These are phyloP conservation scores for Diatrype stigma DNA, from an alignment of 2,329 filamentous ascomycete genomes.

Conservation along the genomic window DNA sequence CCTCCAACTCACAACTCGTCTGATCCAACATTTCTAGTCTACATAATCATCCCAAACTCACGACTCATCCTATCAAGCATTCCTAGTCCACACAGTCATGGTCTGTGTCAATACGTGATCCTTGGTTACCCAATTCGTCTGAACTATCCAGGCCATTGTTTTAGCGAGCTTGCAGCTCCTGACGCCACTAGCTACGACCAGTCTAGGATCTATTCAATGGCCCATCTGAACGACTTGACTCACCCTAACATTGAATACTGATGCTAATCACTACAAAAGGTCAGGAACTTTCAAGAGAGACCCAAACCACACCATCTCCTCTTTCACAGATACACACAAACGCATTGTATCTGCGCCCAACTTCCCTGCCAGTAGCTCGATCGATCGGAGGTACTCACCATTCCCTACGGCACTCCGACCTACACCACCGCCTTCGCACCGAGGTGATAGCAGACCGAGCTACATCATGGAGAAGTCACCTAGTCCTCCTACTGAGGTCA, in stretches of 20 bases:
- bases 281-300: constrained; percentile 7
- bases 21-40: too few relatives aligned
- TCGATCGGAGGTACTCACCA: constrained; percentile 15
- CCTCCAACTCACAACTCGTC: too few relatives aligned
- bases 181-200: not conserved
- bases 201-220: not conserved
- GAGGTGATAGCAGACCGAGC: constrained; percentile 13
- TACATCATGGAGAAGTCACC: constrained; percentile 17
- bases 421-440: constrained; percentile 21
- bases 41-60: too few relatives aligned
- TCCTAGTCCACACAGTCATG: too few relatives aligned
- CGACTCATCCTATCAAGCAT: too few relatives aligned
- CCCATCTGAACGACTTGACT: not conserved
- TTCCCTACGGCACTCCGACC: constrained; percentile 23
- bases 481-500: constrained; percentile 10
- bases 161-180: not conserved
- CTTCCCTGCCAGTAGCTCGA: constrained; percentile 29
- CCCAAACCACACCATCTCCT: constrained; percentile 9
- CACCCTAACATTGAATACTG: not conserved
- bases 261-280: constrained; percentile 10
- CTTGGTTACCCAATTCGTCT: not conserved
- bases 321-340: constrained; percentile 37
- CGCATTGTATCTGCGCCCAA: constrained; percentile 47
- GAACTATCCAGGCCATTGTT: not conserved
- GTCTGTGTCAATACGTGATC: too few relatives aligned